Conservation (phyloP, 495 filamentous ascomycete genomes). For the Daldinia childiae region DNA sequence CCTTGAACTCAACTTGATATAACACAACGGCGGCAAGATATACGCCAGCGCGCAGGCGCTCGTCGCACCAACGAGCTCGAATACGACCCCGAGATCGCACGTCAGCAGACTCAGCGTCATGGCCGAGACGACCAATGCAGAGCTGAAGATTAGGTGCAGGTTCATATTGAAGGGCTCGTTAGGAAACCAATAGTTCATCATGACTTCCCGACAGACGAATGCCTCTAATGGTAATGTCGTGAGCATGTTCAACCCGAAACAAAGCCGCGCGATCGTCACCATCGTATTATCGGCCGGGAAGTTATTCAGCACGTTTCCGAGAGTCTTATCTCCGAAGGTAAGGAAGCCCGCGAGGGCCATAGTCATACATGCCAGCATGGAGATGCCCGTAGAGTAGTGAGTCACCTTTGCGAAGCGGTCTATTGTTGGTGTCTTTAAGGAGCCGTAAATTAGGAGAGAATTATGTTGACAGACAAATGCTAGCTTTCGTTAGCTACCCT, state of each 20-base stretch:
- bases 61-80: constrained; percentile 95
- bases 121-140: constrained; percentile 78
- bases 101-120: constrained; percentile 82
- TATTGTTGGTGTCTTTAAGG: constrained; percentile 89
- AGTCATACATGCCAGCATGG: constrained; percentile 84
- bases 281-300: constrained; percentile 88
- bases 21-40: constrained; percentile 93
- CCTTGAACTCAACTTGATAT: constrained; percentile 85
- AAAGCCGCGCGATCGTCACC: constrained; percentile 93
- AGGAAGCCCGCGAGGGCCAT: constrained; percentile 93
- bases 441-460: constrained; percentile 95
- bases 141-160: constrained; percentile 86
- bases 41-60: constrained; percentile 93
- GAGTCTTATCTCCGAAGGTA: constrained; percentile 88
- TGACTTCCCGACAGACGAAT: constrained; percentile 96
- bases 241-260: constrained; percentile 98
- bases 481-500: constrained; percentile 50
- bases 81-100: constrained; percentile 92
- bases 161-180: constrained; percentile 80
- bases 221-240: constrained; percentile 95
- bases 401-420: constrained; percentile 93
- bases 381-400: constrained; percentile 88
- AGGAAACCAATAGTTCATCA: constrained; percentile 91
- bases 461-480: constrained; percentile 97
- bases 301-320: constrained; percentile 97